Conservation (phyloP, 768 basidiomycete genomes). For the Lactarius evosmus region DNA sequence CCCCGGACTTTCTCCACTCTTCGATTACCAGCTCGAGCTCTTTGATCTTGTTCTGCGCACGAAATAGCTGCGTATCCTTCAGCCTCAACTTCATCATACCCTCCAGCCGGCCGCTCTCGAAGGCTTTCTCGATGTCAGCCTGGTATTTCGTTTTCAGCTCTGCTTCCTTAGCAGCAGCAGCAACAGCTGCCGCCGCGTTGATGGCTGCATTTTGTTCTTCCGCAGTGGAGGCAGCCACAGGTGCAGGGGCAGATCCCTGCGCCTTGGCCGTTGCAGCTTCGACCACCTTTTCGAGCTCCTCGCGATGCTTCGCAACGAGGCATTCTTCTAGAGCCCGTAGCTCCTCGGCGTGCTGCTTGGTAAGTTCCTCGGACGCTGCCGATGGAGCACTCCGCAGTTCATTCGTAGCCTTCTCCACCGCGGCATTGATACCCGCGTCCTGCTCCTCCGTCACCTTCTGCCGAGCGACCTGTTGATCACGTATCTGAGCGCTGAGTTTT, state of each 20-base stretch:
- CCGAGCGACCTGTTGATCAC: conserved; percentile 49
- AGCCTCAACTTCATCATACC: conserved; percentile 56
- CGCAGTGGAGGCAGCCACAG: conserved; percentile 26
- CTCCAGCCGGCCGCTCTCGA: conserved; percentile 69
- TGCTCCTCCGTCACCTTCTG: conserved; percentile 50
- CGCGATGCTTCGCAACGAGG: conserved; percentile 50
- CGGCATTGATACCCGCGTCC: conserved; percentile 51
- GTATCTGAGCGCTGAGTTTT: conserved; percentile 44
- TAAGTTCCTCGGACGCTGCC: conserved; percentile 38
- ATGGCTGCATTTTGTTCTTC: conserved; percentile 46
- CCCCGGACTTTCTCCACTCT: conserved; percentile 51
- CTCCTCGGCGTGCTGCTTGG: conserved; percentile 58
- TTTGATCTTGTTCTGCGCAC: conserved; percentile 58
- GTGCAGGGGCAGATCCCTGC: conserved; percentile 28
- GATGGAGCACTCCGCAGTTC: conserved; percentile 39
- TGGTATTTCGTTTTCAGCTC: conserved; percentile 46
- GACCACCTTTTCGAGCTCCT: conserved; percentile 49
- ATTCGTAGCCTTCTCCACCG: conserved; percentile 52
- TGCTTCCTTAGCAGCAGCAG: conserved; percentile 48
- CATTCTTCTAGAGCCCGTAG: conserved; percentile 52
- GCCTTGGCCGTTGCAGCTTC: conserved; percentile 39
- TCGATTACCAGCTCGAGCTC: conserved; percentile 63
- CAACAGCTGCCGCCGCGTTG: conserved; percentile 47
- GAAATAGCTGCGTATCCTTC: conserved; percentile 66
- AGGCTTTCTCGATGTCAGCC: conserved; percentile 59